Evolutionary conservation across 139 green algal genomes (phyloP).

Genomic region (Diplosphaera chodatii): DNA sequence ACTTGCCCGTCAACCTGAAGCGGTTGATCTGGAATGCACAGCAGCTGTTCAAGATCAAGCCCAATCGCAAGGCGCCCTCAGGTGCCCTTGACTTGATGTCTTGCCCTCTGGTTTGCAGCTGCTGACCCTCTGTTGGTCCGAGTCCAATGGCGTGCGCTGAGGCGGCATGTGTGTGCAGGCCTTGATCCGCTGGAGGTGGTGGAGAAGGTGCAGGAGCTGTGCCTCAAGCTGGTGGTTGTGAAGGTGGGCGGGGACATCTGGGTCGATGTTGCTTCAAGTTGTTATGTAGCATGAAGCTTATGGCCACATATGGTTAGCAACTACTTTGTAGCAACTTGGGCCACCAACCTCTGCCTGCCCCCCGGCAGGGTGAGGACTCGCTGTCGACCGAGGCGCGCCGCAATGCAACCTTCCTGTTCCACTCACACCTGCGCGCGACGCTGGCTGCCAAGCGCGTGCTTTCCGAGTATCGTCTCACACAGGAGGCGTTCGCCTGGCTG

Average conservation of each 20-base stretch:
- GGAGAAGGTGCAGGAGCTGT: constrained; percentile 54
- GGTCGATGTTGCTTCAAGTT: no score
- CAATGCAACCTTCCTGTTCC: constrained; percentile 93
- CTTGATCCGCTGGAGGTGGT: constrained; percentile 60
- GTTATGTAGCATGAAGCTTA: no score
- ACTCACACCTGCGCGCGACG: constrained; percentile 72
- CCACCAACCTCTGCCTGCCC: no score
- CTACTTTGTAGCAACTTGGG: no score
- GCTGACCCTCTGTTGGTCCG: neutral
- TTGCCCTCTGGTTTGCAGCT: no score
- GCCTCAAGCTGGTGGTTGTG: constrained; percentile 43
- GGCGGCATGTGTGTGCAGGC: no score
- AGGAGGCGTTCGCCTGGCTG: constrained; percentile 85
- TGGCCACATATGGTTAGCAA: no score
- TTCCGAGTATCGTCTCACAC: constrained; percentile 73
- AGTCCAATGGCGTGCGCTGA: no score
- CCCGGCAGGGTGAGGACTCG: constrained; percentile 66
- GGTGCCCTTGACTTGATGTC: no score
- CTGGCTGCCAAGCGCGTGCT: constrained; percentile 86
- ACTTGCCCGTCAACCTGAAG: constrained; percentile 88
- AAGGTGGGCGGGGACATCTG: constrained; percentile 38
- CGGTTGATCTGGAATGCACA: constrained; percentile 95
- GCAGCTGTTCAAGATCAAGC: constrained; percentile 63
- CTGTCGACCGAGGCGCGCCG: constrained; percentile 86
- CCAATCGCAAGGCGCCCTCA: constrained; percentile 23